Evolutionary conservation across 805 yeast species (phyloP).

Genomic region (Saccharomycopsis javanensis): DNA sequence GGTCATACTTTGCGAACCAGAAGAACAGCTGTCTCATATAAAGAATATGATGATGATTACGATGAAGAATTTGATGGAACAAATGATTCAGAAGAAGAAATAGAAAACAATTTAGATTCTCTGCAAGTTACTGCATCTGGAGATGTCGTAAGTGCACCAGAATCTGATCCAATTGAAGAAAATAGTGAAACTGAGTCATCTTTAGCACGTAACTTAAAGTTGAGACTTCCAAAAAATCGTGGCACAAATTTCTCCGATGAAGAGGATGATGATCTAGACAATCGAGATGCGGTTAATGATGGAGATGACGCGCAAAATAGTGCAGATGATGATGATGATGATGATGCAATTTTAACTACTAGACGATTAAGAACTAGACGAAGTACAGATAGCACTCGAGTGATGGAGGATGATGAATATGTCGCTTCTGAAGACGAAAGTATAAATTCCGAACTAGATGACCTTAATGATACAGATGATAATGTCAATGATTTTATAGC

Average conservation of each 20-base stretch:
- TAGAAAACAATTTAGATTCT: slow-evolving; percentile 1
- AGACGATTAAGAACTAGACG: slow-evolving; percentile 22
- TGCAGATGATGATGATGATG: slow-evolving; percentile 28
- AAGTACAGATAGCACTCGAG: slow-evolving; percentile 26
- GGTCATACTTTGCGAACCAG: slow-evolving; percentile 10
- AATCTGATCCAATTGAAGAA: slow-evolving; percentile 7
- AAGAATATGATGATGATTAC: slow-evolving; percentile 16
- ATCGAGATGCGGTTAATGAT: slow-evolving; percentile 15
- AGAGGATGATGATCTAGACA: slow-evolving; percentile 10
- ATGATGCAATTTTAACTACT: slow-evolving; percentile 21
- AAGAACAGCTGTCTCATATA: slow-evolving; percentile 7
- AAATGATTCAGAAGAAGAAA: slow-evolving; percentile 13
- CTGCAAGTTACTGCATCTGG: slow-evolving; percentile 3
- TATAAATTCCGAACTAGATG: slow-evolving; percentile 17
- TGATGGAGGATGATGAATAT: slow-evolving; percentile 30
- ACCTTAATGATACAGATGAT: slow-evolving; percentile 16
- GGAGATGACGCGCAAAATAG: slow-evolving; percentile 21
- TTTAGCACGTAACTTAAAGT: slow-evolving; percentile 21
- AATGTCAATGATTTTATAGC: slow-evolving; percentile 22
- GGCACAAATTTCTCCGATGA: slow-evolving; percentile 2
- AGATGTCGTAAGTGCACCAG: background rate
- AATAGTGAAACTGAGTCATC: slow-evolving; percentile 17
- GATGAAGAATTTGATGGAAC: slow-evolving; percentile 3
- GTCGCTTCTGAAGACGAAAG: slow-evolving; percentile 12
- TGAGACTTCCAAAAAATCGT: slow-evolving; percentile 3